Conservation (phyloP, 1,139 yeast species). For the Pneumocystis carinii region DNA sequence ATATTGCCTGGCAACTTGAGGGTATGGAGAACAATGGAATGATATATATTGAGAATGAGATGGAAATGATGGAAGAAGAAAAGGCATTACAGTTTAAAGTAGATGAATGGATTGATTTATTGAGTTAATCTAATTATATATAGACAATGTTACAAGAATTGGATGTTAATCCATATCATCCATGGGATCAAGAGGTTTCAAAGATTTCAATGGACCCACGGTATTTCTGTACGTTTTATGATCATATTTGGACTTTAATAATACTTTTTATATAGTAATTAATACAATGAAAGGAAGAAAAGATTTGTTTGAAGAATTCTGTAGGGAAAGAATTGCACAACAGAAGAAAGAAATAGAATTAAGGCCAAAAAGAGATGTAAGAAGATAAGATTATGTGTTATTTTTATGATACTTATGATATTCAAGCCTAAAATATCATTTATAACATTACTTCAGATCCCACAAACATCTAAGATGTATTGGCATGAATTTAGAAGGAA, state of each 20-base stretch:
- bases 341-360: slow-evolving; percentile 10
- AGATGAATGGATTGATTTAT: neutral
- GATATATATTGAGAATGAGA: slow-evolving; percentile 13
- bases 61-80: slow-evolving; percentile 11
- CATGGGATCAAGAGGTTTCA: slow-evolving; percentile 36
- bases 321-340: slow-evolving; percentile 18
- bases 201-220: slow-evolving; percentile 29
- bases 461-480: slow-evolving; percentile 22
- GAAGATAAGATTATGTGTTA: neutral
- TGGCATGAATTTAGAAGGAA: slow-evolving; percentile 36
- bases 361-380: slow-evolving; percentile 12
- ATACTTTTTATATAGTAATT: slow-evolving; percentile 15
- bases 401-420: slow-evolving; percentile 1
- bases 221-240: slow-evolving; percentile 19
- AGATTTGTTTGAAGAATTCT: slow-evolving; percentile 32
- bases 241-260: neutral
- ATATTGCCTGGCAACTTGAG: slow-evolving; percentile 16
- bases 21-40: slow-evolving; percentile 12
- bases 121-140: slow-evolving; percentile 15
- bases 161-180: slow-evolving; percentile 28
- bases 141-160: slow-evolving; percentile 21
- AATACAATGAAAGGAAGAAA: slow-evolving; percentile 26
- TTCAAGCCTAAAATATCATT: slow-evolving; percentile 21
- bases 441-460: slow-evolving; percentile 23
- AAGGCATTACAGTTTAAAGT: slow-evolving; percentile 4